Evolutionary conservation across 1,284 basidiomycete genomes (phyloP), one percentile per base, ranked within the genome.

Genomic region (Coniferiporia weirii): DNA sequence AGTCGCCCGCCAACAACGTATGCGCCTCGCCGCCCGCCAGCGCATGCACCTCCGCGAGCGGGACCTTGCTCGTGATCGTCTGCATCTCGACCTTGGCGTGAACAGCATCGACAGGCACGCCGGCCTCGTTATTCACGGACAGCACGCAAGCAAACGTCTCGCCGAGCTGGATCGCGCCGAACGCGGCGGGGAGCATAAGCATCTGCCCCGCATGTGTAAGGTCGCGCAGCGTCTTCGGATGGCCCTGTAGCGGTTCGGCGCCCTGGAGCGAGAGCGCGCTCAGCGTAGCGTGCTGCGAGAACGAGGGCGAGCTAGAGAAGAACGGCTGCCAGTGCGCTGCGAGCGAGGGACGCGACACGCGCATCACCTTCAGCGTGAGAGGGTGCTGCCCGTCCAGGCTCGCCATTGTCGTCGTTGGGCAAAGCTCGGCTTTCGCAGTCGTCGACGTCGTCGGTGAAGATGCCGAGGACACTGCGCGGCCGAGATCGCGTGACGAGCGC

Each of bases 81-180:
- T 92, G 90, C 79, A 92, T 91, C 67, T 92, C 89, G 46, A 91
- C 78, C 59, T 75, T 79, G 27, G 89, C 66, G 19, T 72, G 72
- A 22, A 86, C 80, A n/a, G 76, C 79, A 50, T 84, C 79, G 19
- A 91, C 74, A 6, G 80, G 78, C 4, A 80, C 70, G 36, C 78
- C 77, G 0, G 83, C 78, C 69, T 91, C 89, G 67, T 91, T 92
- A 69, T 91, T 92, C 58, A 91, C 77, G 60, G 85, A 87, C 38
- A 92, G 75, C 66, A 84, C 89, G 65, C 87, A 85, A 0, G 87
- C 83, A 65, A 92, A 92, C 0, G 86, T 89, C 70, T 92, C 89
- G 8, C 90, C 89, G 0, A 92, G 79, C 66, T 90, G 87, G 56
- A 92, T 90, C 12, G 85, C 77, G 19, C 89, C 90, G 66, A 92